Evolutionary conservation across 2,329 filamentous ascomycete genomes (phyloP), one percentile per base, ranked within the genome.

Genomic region (Hymenoscyphus infarciens): DNA sequence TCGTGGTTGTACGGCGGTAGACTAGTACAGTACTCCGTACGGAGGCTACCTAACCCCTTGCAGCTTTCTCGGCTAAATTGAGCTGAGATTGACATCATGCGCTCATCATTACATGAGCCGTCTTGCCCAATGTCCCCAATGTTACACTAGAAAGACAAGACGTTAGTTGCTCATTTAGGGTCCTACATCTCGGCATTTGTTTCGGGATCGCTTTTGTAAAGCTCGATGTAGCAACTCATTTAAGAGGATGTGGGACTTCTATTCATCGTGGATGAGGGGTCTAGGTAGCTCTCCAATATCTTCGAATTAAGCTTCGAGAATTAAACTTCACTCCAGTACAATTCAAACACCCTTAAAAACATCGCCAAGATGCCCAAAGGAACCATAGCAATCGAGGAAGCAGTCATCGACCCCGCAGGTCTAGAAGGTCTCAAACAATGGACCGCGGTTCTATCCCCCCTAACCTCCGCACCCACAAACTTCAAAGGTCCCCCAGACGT

Each of bases 341-440:
- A 45, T 45, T 19, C 42, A 49, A 22, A 49, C 2, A 22, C 10
- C n/a, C 10, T 19, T 49, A n/a, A 49, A 11, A 25, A 11, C 42
- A 8, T 13, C 6, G n/a, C 42, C 10, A 66, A 63, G 57, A 66
- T 62, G 52, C 13, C 59, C 8, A 61, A 35, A 59, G 66, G 64
- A 49, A 68, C 66, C 3, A 66, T 68, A 53, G 64, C 64, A 53
- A 62, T 68, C 25, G 64, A 68, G 62, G 66, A 68, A 59, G 64
- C 64, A 13, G 63, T 68, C 16, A 66, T 68, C 35, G 61, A 66
- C 54, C 66, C 66, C 0, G 52, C 61, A 0, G 63, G 61, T 13
- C 45, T 68, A 25, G 61, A 61, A 8, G 31, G 35, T 4, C 53
- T 66, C 19, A 33, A 61, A 58, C 39, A 61, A 61, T 68, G 65